Evolutionary conservation across 768 basidiomycete genomes (phyloP), one percentile per base, ranked within the genome.

Genomic region (Mycena metata): DNA sequence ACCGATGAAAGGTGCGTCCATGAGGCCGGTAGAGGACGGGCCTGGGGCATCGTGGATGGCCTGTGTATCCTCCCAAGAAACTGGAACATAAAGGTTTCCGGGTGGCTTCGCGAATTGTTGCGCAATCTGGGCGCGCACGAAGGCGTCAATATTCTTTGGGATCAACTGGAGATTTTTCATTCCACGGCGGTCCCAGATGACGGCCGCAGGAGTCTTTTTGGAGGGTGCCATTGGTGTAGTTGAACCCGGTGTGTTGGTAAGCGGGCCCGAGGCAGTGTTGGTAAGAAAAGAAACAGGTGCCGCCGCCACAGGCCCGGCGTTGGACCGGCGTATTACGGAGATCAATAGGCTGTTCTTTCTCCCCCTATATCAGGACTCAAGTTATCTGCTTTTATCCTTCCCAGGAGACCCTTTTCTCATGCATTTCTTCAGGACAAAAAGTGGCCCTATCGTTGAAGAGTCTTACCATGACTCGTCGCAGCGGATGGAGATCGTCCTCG

Each of bases 401-500:
- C 35, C 45, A 43, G 15, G 4, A 42, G 16, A 30, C 30, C 30
- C 30, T 30, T 30, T 30, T 30, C 39, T 30, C 30, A 69, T 69
- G 69, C 69, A 56, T 30, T 67, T 71, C 66, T 68, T 71, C 45
- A 50, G 56, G 23, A 46, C 54, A 11, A 66, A 63, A 45, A 54
- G 13, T 19, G 23, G 36, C 19, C 3, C 49, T 24, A 7, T 9
- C 21, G 61, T 64, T 16, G 66, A 71, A 30, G 30, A 39, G 10
- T 3, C 39, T 33, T 30, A 50, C 26, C 21, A 60, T 39, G 45
- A 5, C n/a, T 11, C 60, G n/a, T 59, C 60, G 16, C 41, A 47
- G 35, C 69, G 61, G 19, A 50, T 98, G 71, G 92, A 96, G 72
- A 93, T 99, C 73, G 73, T 89, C 61, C 87, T 98, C 61, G 89